A percentile compares a stretch with the other conserved stretches of the same genome.
phyloP scores from a whole-genome alignment of 176 grass and related monocot species.

The Guadua angustifolia region DNA sequence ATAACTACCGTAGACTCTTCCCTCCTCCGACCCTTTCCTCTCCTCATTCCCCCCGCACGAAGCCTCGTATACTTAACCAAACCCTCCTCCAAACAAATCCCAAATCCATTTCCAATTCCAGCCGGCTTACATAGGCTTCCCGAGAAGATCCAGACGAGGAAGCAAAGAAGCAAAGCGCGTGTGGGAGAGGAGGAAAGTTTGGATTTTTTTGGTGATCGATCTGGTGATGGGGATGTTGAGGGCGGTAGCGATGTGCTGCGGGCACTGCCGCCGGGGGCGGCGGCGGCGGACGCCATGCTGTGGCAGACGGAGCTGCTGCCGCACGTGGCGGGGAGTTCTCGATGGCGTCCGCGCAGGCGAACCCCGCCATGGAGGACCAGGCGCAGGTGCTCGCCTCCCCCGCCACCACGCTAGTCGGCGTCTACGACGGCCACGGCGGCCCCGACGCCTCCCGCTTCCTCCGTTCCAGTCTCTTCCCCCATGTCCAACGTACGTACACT shows the following conservation, averaged over 20 bases:
- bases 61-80: slow-evolving; percentile 40
- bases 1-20: slow-evolving; percentile 51
- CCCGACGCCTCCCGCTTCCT: slow-evolving; percentile 83
- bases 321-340: slow-evolving; percentile 89
- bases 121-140: not conserved
- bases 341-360: slow-evolving; percentile 88
- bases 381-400: slow-evolving; percentile 89
- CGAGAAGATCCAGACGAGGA: not conserved
- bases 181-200: not conserved
- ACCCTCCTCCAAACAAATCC: slow-evolving; percentile 28
- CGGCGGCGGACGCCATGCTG: slow-evolving; percentile 74
- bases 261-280: slow-evolving; percentile 52
- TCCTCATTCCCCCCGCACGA: not conserved
- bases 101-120: slow-evolving; percentile 24
- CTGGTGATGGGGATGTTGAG: slow-evolving; percentile 40
- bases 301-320: slow-evolving; percentile 86
- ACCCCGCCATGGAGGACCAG: slow-evolving; percentile 81
- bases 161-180: not conserved
- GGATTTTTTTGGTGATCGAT: not conserved
- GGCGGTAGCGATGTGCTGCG: slow-evolving; percentile 68
- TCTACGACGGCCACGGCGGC: slow-evolving; percentile 87
- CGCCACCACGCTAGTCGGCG: slow-evolving; percentile 63
- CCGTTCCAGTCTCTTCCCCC: slow-evolving; percentile 61
- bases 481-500: slow-evolving; percentile 74
- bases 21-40: too few species aligned